Conservation (phyloP, 495 filamentous ascomycete genomes). For the Xylaria acuta region DNA sequence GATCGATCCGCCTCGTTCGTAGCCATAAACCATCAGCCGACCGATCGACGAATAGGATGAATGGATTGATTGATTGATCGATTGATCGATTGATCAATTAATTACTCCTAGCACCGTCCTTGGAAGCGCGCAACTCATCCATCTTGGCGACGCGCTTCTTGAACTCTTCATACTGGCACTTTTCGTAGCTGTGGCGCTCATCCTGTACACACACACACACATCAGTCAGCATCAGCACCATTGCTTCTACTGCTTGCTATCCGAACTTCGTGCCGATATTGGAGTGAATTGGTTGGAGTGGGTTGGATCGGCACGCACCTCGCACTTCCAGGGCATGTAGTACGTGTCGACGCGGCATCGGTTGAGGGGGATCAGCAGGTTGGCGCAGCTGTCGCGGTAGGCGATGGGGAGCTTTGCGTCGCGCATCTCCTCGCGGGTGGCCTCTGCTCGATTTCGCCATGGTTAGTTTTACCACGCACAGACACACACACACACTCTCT, state of each 20-base stretch:
- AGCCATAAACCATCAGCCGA: neutral
- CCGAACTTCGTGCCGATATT: neutral
- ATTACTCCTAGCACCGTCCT: conserved; percentile 88
- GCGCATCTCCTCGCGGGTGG: conserved; percentile 89
- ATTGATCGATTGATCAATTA: conserved; percentile 50
- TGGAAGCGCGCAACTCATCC: conserved; percentile 89
- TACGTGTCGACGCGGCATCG: conserved; percentile 89
- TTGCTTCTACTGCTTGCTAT: neutral
- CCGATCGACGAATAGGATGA: neutral
- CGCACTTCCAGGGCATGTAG: conserved; percentile 97
- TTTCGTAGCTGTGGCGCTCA: conserved; percentile 96
- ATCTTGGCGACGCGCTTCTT: conserved; percentile 98
- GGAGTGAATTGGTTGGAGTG: neutral
- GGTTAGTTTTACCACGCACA: too few species aligned
- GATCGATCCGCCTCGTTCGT: neutral
- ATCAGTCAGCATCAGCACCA: neutral
- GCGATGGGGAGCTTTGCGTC: conserved; percentile 85
- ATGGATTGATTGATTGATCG: neutral
- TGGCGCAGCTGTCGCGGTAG: conserved; percentile 93
- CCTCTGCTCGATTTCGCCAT: conserved; percentile 49
- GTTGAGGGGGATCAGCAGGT: conserved; percentile 94
- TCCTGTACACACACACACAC: conserved; percentile 58
- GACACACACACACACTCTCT: neutral
- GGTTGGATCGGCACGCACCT: conserved; percentile 63
- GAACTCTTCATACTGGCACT: conserved; percentile 98